Conservation (phyloP, 352 stramenopile genomes). For the Phytophthora kernoviae region DNA sequence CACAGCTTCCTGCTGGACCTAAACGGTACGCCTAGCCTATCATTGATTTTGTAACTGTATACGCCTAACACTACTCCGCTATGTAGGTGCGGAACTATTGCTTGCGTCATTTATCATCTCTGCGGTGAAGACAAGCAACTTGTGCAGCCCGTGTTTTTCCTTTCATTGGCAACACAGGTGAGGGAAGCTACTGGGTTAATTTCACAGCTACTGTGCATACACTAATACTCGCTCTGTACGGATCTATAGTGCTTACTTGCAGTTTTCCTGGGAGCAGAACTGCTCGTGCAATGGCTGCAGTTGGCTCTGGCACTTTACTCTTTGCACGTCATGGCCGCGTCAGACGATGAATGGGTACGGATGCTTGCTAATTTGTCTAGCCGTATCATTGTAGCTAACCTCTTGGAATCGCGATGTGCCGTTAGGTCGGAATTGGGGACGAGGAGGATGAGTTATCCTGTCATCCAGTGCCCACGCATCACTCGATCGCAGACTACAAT, state of each 20-base stretch:
- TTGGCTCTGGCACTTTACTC: conserved; percentile 85
- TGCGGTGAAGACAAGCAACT: conserved; percentile 84
- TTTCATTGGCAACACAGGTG: conserved; percentile 83
- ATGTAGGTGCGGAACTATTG: conserved; percentile 75
- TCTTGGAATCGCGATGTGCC: conserved; percentile 4
- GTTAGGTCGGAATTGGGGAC: conserved; percentile 56
- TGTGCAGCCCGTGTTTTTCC: conserved; percentile 85
- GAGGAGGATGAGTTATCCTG: conserved; percentile 69
- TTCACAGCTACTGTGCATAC: neutral
- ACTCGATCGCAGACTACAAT: conserved; percentile 83
- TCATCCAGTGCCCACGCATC: conserved; percentile 57
- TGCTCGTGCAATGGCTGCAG: conserved; percentile 87
- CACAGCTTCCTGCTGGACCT: conserved; percentile 91
- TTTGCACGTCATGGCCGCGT: conserved; percentile 72
- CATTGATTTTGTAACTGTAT: neutral
- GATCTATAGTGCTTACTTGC: conserved; percentile 67
- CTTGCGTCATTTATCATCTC: conserved; percentile 88
- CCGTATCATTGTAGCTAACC: neutral
- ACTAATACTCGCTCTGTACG: too few relatives aligned
- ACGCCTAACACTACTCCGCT: conserved; percentile 1
- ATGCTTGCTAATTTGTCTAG: neutral
- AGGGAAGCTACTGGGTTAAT: neutral
- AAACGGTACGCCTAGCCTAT: conserved; percentile 60
- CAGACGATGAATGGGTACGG: conserved; percentile 81
- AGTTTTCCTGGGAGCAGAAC: conserved; percentile 81